phyloP scores from a whole-genome alignment of 139 green algal species.

The Micractinium sp. region DNA sequence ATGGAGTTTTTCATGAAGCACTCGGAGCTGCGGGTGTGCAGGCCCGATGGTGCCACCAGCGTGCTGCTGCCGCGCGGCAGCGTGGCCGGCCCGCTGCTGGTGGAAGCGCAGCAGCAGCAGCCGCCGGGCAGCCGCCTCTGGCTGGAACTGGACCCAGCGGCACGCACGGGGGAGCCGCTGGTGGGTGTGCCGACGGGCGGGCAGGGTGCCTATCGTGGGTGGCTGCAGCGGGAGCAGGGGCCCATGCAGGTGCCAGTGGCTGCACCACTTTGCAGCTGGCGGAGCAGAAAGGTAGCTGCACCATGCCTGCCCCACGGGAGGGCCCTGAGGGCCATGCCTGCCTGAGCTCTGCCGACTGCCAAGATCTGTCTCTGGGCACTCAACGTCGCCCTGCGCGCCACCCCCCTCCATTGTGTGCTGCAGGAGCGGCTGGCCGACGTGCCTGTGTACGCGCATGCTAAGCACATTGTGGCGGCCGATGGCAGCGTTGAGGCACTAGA shows the following conservation, averaged over 20 bases:
- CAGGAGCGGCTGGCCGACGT: slow-evolving; percentile 45
- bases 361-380: no score
- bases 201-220: not conserved
- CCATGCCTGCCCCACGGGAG: not conserved
- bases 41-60: no score
- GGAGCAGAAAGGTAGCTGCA: not conserved
- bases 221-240: not conserved
- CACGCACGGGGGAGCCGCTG: slow-evolving; percentile 12
- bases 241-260: not conserved
- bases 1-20: slow-evolving; percentile 53
- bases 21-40: slow-evolving; percentile 9
- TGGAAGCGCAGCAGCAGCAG: slow-evolving; percentile 6
- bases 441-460: slow-evolving; percentile 55
- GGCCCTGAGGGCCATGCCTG: no score
- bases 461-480: slow-evolving; percentile 24
- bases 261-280: not conserved
- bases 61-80: slow-evolving; percentile 33
- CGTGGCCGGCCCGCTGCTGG: slow-evolving; percentile 5
- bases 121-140: not conserved
- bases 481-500: slow-evolving; percentile 49
- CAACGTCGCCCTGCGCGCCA: not conserved
- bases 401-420: not conserved
- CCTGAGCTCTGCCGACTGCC: no score
- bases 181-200: not conserved
- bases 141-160: slow-evolving; percentile 38